Percentiles rank a stretch among this genome's conserved stretches.
Conservation (phyloP, 2,329 filamentous ascomycete species). For the Pseudohalonectria lignicola region DNA sequence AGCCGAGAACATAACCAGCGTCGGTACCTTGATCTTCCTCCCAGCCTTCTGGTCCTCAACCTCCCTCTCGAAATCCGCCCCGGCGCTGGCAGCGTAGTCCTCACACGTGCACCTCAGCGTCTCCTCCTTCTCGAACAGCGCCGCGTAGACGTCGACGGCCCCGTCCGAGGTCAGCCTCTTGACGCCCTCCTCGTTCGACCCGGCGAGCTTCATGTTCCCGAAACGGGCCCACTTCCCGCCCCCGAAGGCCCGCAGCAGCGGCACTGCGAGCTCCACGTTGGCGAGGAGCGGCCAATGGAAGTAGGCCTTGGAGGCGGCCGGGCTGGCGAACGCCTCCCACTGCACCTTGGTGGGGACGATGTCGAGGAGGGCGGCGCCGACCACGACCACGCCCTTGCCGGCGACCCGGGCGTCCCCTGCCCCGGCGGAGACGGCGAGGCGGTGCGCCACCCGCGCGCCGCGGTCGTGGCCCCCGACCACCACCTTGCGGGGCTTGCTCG, state of each 20-base stretch:
- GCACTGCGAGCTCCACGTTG: slow-evolving; percentile 27
- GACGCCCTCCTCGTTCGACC: slow-evolving; percentile 10
- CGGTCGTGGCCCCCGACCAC: slow-evolving; percentile 38
- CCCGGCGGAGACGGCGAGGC: slow-evolving; percentile 28
- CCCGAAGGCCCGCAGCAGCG: slow-evolving; percentile 29
- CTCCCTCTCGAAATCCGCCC: slow-evolving; percentile 29
- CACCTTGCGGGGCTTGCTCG: slow-evolving; percentile 16
- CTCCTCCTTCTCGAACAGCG: slow-evolving; percentile 27
- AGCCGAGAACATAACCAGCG: slow-evolving; percentile 30
- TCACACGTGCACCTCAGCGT: slow-evolving; percentile 30
- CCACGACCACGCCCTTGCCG: slow-evolving; percentile 18
- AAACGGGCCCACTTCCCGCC: slow-evolving; percentile 23
- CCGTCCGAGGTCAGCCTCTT: slow-evolving; percentile 16
- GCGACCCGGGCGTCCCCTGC: slow-evolving; percentile 2
- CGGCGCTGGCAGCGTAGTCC: slow-evolving; percentile 33
- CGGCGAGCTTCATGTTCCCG: slow-evolving; percentile 19
- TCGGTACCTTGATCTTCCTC: slow-evolving; percentile 27
- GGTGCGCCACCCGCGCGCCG: slow-evolving; percentile 36
- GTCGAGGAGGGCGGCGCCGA: slow-evolving; percentile 30
- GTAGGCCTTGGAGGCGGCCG: slow-evolving; percentile 21
- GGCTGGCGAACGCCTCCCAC: slow-evolving; percentile 27
- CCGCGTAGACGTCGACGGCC: slow-evolving; percentile 29
- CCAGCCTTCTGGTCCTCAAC: slow-evolving; percentile 29
- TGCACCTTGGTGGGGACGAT: slow-evolving; percentile 35
- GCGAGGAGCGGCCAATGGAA: slow-evolving; percentile 42